Base-by-base conservation (phyloP, 371 early-diverging fungal genomes). In the Syncephalastrum sp. region DNA sequence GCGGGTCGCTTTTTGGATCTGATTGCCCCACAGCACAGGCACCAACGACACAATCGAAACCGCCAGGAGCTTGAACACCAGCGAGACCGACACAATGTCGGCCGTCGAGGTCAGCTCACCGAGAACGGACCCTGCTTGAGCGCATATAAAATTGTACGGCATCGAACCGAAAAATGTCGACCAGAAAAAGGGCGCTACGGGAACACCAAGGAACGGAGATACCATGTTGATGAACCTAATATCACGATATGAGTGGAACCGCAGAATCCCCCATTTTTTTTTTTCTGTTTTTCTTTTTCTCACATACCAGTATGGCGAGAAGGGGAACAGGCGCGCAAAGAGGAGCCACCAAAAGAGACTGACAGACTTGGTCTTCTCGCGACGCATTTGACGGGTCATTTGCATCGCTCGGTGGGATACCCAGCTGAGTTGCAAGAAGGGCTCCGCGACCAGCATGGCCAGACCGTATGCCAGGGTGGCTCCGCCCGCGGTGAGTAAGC, bases 301-400 rank as follows among this genome's bases (percentile, higher is more conserved):
- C 23, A 53, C 16, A 16, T 61, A 63, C 79, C 79, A 79, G 52
- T 79, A 79, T n/a, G 79, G 79, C 14, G 76, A 65, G 56, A 79
- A 75, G 14, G 79, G 79, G 42, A 79, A 79, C 10, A 79, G 46
- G 5, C 79, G 60, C 3, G 64, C 67, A 61, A 79, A 79, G 15
- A 79, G 46, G 15, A 79, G 51, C 79, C 79, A 79, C 75, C 75
- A 79, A 54, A 79, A 78, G 0, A 78, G 50, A n/a, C 72, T 72
- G 3, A 65, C 65, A 10, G 57, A 55, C 21, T 42, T 61, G 13
- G 50, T 49, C 13, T 51, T 62, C 17, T 72, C 70, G 16, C 52
- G 56, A 17, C 68, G 61, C 42, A 79, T 59, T 51, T 79, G 76
- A 17, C 60, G 57, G 27, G 58, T 62, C 41, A 79, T 45, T 21